Base-by-base conservation (phyloP, 164 flowering plant genomes). In the Aristolochia fimbriata region DNA sequence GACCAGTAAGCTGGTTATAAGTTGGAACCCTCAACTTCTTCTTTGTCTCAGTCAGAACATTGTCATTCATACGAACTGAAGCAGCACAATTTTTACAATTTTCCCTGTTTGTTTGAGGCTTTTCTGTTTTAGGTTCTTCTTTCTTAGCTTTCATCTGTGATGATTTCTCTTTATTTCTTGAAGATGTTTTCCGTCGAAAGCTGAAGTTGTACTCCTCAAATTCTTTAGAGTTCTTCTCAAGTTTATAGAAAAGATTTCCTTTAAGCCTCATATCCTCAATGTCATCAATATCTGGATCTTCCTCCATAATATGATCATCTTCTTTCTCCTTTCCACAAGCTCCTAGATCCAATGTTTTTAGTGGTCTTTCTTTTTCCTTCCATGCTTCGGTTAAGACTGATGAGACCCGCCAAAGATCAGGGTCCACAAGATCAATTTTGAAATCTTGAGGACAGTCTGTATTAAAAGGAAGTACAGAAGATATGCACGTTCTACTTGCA, bases 251-350 rank as follows among this genome's bases (percentile, higher is more conserved):
- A 45, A 88, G 83, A 25, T 61, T 76, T 15, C 95, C 89, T 0
- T 74, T 80, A 57, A 83, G 71, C 55, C 97, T 80, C 99, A 90
- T 79, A 64, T 86, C 90, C 61, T 84, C 92, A 50, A 93, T 80
- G 57, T 80, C 87, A 65, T 93, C 93, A 64, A 81, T 70, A 61
- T 82, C 84, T 2, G 65, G 68, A n/a, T 80, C 79, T 47, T 47
- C 65, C 22, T 65, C 68, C 30, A 22, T 37, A 1, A 23, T 8
- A 19, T 52, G 4, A 4, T 60, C 17, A 52, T 47, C 21, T 51
- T 15, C 21, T 51, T 15, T 68, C 23, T 24, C 59, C 41, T 9
- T 33, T 25, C 68, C 76, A 47, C 66, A 75, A 61, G 17, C 67
- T 16, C 25, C 43, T 37, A 10, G 9, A 58, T 74, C 75, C 4